These are phyloP conservation scores for Fusarium buxicola DNA, from an alignment of 2,329 filamentous ascomycete genomes.

Conservation along the genomic window DNA sequence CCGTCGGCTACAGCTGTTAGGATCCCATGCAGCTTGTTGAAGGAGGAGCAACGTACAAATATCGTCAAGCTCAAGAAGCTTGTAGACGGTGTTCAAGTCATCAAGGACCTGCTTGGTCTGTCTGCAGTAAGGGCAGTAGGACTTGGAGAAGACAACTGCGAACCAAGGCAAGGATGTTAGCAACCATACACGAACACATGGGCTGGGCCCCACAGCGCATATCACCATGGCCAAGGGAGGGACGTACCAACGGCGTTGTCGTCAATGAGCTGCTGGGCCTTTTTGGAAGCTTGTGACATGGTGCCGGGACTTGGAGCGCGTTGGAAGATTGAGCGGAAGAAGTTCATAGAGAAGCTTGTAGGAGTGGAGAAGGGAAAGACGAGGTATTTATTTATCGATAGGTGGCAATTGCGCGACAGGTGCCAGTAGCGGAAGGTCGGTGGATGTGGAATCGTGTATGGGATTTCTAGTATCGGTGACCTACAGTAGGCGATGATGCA, in stretches of 20 bases:
- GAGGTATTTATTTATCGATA: slow-evolving; percentile 37
- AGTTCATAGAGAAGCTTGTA: slow-evolving; percentile 62
- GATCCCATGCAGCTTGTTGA: neutral
- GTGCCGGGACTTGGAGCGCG: slow-evolving; percentile 69
- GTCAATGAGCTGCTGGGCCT: slow-evolving; percentile 88
- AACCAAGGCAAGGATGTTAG: slow-evolving; percentile 5
- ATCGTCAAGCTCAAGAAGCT: slow-evolving; percentile 85
- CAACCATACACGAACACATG: slow-evolving; percentile 1
- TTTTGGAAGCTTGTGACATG: slow-evolving; percentile 86
- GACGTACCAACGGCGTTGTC: slow-evolving; percentile 84
- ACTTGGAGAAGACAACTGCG: slow-evolving; percentile 93
- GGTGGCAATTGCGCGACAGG: slow-evolving; percentile 23
- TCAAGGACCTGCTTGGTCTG: slow-evolving; percentile 81
- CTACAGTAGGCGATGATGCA: slow-evolving; percentile 39
- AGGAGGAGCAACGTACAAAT: slow-evolving; percentile 69
- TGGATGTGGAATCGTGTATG: slow-evolving; percentile 26
- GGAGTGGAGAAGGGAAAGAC: slow-evolving; percentile 10
- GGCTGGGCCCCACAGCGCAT: slow-evolving; percentile 14
- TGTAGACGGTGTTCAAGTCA: slow-evolving; percentile 77
- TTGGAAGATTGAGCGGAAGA: slow-evolving; percentile 79
- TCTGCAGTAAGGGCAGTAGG: slow-evolving; percentile 93
- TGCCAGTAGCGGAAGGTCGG: slow-evolving; percentile 6
- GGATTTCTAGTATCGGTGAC: slow-evolving; percentile 14
- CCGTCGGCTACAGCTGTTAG: slow-evolving; percentile 76
- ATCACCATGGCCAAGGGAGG: neutral